These are phyloP conservation scores for Inga laurina DNA, from an alignment of 306 rosid species.

Conservation along the genomic window DNA sequence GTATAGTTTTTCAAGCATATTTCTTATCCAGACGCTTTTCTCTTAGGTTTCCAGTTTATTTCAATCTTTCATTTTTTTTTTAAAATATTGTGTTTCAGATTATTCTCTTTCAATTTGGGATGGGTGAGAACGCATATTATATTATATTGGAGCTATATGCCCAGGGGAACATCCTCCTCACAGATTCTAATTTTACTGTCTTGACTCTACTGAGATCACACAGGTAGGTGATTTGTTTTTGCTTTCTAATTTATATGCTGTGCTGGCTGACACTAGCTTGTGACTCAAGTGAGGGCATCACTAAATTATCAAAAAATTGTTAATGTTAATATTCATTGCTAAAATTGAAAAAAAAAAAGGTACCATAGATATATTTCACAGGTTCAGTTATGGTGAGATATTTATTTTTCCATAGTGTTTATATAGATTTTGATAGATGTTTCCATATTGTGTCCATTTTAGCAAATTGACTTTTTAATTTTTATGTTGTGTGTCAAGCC, in stretches of 20 bases:
- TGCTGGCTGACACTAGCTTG: not conserved
- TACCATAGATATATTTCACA: not conserved
- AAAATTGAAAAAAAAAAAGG: not conserved
- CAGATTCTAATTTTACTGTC: constrained; percentile 81
- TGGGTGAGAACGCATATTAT: constrained; percentile 86
- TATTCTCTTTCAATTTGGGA: constrained; percentile 90
- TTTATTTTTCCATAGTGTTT: not conserved
- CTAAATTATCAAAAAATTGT: not conserved
- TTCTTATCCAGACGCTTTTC: not conserved
- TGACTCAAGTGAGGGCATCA: not conserved
- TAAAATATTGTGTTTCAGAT: constrained; percentile 67
- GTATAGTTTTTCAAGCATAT: constrained; percentile 37
- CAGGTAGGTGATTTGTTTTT: constrained; percentile 52
- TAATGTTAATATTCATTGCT: not conserved
- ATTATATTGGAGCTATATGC: constrained; percentile 93
- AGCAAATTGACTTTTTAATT: constrained; percentile 7
- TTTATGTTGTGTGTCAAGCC: constrained; percentile 7
- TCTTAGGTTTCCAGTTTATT: not conserved
- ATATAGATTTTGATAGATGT: not conserved
- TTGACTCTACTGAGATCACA: constrained; percentile 97
- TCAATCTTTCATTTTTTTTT: not conserved
- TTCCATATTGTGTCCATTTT: not conserved
- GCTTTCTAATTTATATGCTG: constrained; percentile 10
- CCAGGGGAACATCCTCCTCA: constrained; percentile 89
- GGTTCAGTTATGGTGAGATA: not conserved